A percentile compares a stretch with the other conserved stretches of the same genome.
phyloP scores from a whole-genome alignment of 768 basidiomycete genomes.

The Dioszegia hungarica region DNA sequence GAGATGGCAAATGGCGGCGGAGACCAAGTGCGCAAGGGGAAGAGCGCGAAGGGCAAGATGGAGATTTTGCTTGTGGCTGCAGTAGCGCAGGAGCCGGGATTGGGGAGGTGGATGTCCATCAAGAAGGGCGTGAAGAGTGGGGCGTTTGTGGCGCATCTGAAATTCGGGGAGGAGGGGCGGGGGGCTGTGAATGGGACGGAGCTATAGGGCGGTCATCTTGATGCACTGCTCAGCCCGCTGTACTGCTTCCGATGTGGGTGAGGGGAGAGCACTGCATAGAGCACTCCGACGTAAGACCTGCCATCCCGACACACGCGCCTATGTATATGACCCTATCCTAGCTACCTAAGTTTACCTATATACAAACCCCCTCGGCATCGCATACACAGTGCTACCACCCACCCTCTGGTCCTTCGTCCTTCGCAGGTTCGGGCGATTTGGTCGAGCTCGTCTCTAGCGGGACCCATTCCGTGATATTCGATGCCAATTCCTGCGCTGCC shows the following conservation, averaged over 20 bases:
- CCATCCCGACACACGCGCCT: too few relatives aligned
- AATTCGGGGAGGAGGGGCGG: conserved; percentile 6
- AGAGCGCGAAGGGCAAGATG: conserved; percentile 22
- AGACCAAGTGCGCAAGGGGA: neutral
- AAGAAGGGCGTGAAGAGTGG: conserved; percentile 67
- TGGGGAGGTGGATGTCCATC: conserved; percentile 81
- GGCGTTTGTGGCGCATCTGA: conserved; percentile 57
- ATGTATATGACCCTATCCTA: too few relatives aligned
- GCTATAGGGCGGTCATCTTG: too few relatives aligned
- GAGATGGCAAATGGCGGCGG: too few relatives aligned
- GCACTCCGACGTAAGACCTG: too few relatives aligned
- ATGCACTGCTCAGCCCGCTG: too few relatives aligned
- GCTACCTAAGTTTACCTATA: neutral
- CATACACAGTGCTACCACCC: neutral
- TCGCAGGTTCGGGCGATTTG: neutral
- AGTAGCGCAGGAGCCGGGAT: conserved; percentile 77
- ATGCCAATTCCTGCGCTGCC: conserved; percentile 26
- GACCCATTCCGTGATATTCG: conserved; percentile 26
- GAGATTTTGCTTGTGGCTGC: conserved; percentile 66
- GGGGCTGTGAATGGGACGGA: too few relatives aligned
- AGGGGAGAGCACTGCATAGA: too few relatives aligned
- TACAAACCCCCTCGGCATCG: neutral
- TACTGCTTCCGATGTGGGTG: too few relatives aligned
- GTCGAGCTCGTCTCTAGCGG: conserved; percentile 22
- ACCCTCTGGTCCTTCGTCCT: neutral